These are phyloP conservation scores for Chamaenerion angustifolium DNA, from an alignment of 345 rosid species.

Conservation along the genomic window DNA sequence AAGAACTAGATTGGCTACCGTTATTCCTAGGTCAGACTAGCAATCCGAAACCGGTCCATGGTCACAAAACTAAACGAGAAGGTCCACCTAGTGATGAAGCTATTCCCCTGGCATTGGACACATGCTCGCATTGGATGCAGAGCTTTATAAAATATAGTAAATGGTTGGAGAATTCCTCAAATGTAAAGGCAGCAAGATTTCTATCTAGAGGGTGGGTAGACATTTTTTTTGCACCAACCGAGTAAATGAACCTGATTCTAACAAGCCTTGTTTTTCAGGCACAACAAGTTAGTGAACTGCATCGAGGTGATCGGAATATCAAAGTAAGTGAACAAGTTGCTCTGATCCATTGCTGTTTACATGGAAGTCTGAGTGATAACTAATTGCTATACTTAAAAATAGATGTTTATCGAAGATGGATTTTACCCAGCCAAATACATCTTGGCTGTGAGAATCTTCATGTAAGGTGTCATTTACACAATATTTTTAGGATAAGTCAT, in stretches of 20 bases:
- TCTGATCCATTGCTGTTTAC: neutral
- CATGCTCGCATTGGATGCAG: constrained; percentile 89
- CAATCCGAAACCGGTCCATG: constrained; percentile 30
- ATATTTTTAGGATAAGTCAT: too few species aligned
- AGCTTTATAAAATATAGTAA: constrained; percentile 87
- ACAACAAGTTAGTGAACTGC: constrained; percentile 59
- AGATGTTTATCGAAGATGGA: too few species aligned
- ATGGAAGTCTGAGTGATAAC: too few species aligned
- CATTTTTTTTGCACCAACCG: constrained; percentile 1
- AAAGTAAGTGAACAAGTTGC: constrained; percentile 26
- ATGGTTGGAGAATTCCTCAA: constrained; percentile 85
- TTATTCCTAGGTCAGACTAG: constrained; percentile 42
- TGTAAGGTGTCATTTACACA: too few species aligned
- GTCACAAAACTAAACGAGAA: constrained; percentile 43
- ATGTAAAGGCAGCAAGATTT: constrained; percentile 78
- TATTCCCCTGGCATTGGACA: constrained; percentile 48
- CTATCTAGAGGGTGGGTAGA: constrained; percentile 67
- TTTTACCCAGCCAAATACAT: too few species aligned
- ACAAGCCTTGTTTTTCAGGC: constrained; percentile 34
- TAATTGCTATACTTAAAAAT: too few species aligned
- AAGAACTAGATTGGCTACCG: constrained; percentile 91
- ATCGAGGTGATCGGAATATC: constrained; percentile 50
- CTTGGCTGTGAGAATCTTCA: too few species aligned
- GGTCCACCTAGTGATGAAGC: constrained; percentile 68
- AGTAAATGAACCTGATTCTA: neutral